Evolutionary conservation across 164 flowering plant species (phyloP), one percentile per base, ranked within the genome.

Genomic region (Euptelea pleiosperma): DNA sequence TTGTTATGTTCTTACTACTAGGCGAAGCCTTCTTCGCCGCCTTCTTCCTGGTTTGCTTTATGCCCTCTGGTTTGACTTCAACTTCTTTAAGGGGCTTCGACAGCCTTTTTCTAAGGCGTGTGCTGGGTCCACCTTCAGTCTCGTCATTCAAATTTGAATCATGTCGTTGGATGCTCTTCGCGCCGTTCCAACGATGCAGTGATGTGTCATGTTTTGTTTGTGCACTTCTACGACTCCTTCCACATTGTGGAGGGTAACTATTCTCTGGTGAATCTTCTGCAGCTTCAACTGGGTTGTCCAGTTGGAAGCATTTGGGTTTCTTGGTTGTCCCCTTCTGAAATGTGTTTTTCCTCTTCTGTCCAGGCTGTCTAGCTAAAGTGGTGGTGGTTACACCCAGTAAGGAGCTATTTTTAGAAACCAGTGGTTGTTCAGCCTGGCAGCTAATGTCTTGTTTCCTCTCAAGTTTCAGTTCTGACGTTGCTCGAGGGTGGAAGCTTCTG

Each of bases 71-170:
- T 66, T 78, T 76, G 18, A 58, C 40, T 43, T 42, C 49, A 14
- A 7, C 30, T 21, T 55, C 73, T 29, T 34, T 48, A 22, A 29
- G 19, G 43, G 72, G 73, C 55, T 77, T 87, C 22, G 71, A 40
- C 12, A 71, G 64, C 60, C 96, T 77, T 60, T 68, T 78, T 65
- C 96, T 73, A 18, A 86, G 82, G 18, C 93, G 85, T 19, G 91
- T 80, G 79, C 91, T 78, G n/a, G 91, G 96, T 43, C 91, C 91
- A 49, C 85, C 91, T 50, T 77, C 87, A 16, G 26, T 4, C 60
- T 76, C 83, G 10, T 75, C 81, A 48, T 80, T 79, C 40, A 16
- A 59, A 47, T 33, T 49, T 57, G 71, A 39, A 58, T 66, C 68
- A 28, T 40, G 57, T 12, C 62, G 69, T 26, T 43, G 52, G 14